Conservation (phyloP, 2,329 filamentous ascomycete species). For the Colletotrichum simmondsii region DNA sequence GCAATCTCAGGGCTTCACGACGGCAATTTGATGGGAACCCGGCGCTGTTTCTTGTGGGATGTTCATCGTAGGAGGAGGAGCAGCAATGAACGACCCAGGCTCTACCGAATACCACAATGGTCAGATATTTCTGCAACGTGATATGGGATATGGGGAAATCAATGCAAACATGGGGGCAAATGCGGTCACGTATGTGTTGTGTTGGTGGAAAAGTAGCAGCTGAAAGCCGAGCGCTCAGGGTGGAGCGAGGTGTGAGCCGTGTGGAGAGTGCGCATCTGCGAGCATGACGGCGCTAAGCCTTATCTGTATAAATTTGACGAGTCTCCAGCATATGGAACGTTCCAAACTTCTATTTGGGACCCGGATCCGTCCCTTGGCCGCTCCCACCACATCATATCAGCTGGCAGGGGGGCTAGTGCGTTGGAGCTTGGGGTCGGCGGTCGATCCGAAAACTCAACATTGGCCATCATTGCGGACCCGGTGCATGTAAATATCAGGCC, state of each 20-base stretch:
- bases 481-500: neutral
- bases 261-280: neutral
- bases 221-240: neutral
- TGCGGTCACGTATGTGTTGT: neutral
- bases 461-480: neutral
- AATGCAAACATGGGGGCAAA: neutral
- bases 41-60: neutral
- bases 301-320: slow-evolving; percentile 54
- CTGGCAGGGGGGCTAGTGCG: too few relatives aligned
- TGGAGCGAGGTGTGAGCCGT: neutral
- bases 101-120: neutral
- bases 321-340: slow-evolving; percentile 12
- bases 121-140: neutral
- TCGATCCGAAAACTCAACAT: neutral
- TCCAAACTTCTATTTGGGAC: neutral
- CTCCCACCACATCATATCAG: neutral
- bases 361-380: neutral
- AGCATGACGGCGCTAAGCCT: slow-evolving; percentile 44
- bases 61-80: too few relatives aligned
- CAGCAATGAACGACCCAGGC: too few relatives aligned
- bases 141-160: neutral
- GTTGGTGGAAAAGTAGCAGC: neutral
- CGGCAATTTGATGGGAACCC: neutral
- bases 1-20: neutral
- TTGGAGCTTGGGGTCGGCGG: neutral